Base-by-base conservation (phyloP, 345 rosid species). In the Salix exigua region DNA sequence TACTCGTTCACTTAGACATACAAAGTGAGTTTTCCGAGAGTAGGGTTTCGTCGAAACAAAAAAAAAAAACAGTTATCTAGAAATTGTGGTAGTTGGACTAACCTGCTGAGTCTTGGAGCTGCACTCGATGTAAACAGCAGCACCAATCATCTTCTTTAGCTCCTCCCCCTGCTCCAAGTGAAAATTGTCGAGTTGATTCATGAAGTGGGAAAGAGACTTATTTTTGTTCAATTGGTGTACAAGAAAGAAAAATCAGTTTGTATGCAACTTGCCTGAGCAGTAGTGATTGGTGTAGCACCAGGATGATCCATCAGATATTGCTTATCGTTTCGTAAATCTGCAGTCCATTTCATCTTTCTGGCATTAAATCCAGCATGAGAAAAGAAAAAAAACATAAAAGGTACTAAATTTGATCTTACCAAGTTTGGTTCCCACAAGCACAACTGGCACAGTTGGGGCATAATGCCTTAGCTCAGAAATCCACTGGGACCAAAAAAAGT, bases 31-130 rank as follows among this genome's bases (percentile, higher is more conserved):
- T 31, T 31, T 4, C 5, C 5, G 1, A 4, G 33, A 4, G 0
- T 31, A 4, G 33, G 1, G 33, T 31, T 4, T 0, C 5, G 4
- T 31, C 0, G 33, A 31, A 31, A 0, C 5, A 31, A 4, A 31
- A 31, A 28, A 28, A 30, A 30, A 55, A 1, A 11, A 11, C 23
- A 55, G 13, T 55, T 7, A 9, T 8, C 62, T n/a, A 58, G 28
- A 58, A 58, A n/a, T 4, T 1, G 13, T 23, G 10, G 23, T 0
- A 44, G 31, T 14, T 30, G 60, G 19, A 23, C 42, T 18, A 69
- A 86, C 89, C 87, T 78, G 89, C 51, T 85, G 90, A 75, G 88
- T 85, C 82, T 87, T 85, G 74, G 88, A 85, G 82, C 90, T 87
- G 85, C 90, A 87, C 74, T 87, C 90, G 40, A 83, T 51, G 79